Evolutionary conservation across 75 land plant genomes (phyloP).

Genomic region (Azolla pinnata): DNA sequence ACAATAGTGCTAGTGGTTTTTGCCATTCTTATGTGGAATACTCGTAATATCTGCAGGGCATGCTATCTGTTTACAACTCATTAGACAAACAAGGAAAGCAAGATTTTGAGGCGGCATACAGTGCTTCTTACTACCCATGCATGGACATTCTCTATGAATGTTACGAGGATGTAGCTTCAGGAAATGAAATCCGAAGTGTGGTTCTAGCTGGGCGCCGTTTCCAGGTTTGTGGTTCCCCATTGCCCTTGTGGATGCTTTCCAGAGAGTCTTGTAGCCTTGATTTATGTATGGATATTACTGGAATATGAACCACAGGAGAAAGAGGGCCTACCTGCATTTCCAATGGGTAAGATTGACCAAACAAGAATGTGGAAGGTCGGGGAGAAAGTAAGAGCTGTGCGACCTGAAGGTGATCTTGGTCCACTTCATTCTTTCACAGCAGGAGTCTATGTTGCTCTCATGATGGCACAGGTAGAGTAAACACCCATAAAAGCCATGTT

Average conservation of each 20-base stretch:
- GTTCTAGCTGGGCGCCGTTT: constrained; percentile 95
- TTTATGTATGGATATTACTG: too few relatives aligned
- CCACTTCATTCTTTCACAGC: constrained; percentile 86
- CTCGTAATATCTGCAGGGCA: constrained; percentile 79
- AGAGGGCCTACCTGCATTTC: constrained; percentile 94
- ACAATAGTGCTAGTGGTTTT: too few relatives aligned
- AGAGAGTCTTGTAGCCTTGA: neutral
- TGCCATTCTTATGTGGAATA: too few relatives aligned
- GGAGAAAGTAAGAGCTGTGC: constrained; percentile 63
- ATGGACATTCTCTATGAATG: constrained; percentile 96
- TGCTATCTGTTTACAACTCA: constrained; percentile 75
- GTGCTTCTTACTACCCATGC: constrained; percentile 85
- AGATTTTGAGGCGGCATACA: constrained; percentile 83
- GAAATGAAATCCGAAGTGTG: constrained; percentile 94
- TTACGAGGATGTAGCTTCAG: constrained; percentile 96
- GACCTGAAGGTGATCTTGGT: constrained; percentile 75
- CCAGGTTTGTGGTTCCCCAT: constrained; percentile 34
- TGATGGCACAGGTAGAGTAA: constrained; percentile 90
- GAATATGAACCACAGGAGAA: constrained; percentile 51
- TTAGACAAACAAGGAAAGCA: constrained; percentile 68
- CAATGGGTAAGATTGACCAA: constrained; percentile 93
- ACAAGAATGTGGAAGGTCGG: constrained; percentile 98
- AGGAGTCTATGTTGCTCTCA: constrained; percentile 77
- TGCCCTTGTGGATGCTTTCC: neutral
- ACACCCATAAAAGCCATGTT: constrained; percentile 1